These are phyloP conservation scores for Flueggea neowawraea DNA, from an alignment of 441 rosid species.

Conservation along the genomic window DNA sequence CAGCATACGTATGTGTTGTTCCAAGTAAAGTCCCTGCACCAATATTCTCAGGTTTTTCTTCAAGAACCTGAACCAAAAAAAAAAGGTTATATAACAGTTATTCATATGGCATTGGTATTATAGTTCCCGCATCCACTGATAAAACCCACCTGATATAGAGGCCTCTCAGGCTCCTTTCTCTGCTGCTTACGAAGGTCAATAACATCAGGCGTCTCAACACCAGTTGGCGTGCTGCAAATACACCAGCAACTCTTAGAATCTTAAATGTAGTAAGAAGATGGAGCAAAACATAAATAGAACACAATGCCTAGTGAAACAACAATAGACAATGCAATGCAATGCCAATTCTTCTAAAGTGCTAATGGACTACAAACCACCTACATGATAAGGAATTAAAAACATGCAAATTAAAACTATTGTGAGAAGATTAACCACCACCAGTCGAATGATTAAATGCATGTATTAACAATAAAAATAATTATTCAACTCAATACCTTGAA, in stretches of 20 bases:
- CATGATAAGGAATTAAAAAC: too few relatives aligned
- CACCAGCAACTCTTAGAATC: neutral
- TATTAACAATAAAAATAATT: too few relatives aligned
- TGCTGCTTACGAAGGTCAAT: conserved; percentile 97
- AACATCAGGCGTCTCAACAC: conserved; percentile 99
- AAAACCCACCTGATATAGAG: conserved; percentile 82
- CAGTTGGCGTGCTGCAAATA: conserved; percentile 85
- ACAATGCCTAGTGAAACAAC: too few relatives aligned
- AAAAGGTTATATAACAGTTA: neutral
- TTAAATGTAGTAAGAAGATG: neutral
- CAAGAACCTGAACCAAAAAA: conserved; percentile 58
- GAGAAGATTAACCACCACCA: too few relatives aligned
- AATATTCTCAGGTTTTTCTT: conserved; percentile 82
- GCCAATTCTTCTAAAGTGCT: too few relatives aligned
- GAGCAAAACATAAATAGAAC: too few relatives aligned
- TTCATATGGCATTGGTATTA: neutral
- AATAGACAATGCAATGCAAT: too few relatives aligned
- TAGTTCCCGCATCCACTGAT: neutral
- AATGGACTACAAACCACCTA: too few relatives aligned
- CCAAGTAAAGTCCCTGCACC: conserved; percentile 94
- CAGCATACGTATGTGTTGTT: conserved; percentile 79
- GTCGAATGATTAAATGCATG: too few relatives aligned
- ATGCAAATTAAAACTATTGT: too few relatives aligned
- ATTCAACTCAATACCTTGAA: conserved; percentile 51
- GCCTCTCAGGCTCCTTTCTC: conserved; percentile 94